A percentile compares a stretch with the other conserved stretches of the same genome.
These are phyloP conservation scores for Globisporangium nunn DNA, from an alignment of 352 stramenopile species.

Conservation along the genomic window DNA sequence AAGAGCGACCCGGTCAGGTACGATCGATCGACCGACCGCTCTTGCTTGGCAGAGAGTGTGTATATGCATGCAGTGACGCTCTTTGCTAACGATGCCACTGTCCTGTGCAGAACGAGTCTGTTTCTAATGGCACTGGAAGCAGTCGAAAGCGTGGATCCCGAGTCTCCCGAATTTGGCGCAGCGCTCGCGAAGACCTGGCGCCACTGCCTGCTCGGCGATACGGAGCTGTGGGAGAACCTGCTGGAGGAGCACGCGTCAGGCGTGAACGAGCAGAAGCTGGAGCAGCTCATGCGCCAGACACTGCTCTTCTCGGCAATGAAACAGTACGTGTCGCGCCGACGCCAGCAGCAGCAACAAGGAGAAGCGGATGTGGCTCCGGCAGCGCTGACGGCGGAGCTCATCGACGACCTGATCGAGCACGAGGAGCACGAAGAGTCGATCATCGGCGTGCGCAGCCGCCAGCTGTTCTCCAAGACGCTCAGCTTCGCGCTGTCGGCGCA, in stretches of 20 bases:
- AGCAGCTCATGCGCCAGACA: conserved; percentile 61
- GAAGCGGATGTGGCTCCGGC: conserved; percentile 11
- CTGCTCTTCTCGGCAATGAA: conserved; percentile 59
- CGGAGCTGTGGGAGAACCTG: conserved; percentile 49
- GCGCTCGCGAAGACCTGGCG: conserved; percentile 45
- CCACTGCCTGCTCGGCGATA: conserved; percentile 45
- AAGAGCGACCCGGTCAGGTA: conserved; percentile 55
- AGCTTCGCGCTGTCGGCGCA: conserved; percentile 29
- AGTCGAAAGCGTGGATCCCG: conserved; percentile 42
- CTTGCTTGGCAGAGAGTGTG: not conserved
- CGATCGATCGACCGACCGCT: conserved; percentile 14
- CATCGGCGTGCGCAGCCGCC: conserved; percentile 42
- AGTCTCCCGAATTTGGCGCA: conserved; percentile 36
- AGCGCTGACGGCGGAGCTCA: conserved; percentile 47
- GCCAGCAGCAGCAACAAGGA: conserved; percentile 2
- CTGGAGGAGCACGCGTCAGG: conserved; percentile 39
- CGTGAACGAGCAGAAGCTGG: conserved; percentile 58
- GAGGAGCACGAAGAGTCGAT: conserved; percentile 40
- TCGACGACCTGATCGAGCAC: conserved; percentile 53
- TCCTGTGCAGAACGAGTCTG: conserved; percentile 36
- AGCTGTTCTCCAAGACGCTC: conserved; percentile 73
- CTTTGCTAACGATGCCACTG: not conserved
- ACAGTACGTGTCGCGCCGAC: conserved; percentile 31
- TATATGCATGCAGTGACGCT: not conserved
- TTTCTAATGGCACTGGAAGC: conserved; percentile 68